Percentiles rank a stretch among this genome's conserved stretches.
Conservation (phyloP, 75 land plant species). For the Cupressus sempervirens region DNA sequence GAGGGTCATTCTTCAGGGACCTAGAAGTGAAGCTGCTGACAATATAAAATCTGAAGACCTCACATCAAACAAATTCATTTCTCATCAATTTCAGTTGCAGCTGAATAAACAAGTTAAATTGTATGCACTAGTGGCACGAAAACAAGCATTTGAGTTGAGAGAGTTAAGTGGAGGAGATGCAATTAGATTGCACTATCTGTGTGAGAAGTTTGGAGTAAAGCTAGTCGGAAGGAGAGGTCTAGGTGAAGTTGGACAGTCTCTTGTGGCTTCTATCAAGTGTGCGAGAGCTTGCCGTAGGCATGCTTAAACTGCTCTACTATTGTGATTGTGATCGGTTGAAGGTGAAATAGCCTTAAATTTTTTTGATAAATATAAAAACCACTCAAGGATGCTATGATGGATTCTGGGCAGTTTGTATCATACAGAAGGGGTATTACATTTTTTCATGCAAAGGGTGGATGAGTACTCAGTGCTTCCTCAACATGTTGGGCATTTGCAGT, state of each 20-base stretch:
- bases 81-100: background rate
- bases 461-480: background rate
- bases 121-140: conserved; percentile 53
- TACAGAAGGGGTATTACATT: background rate
- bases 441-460: background rate
- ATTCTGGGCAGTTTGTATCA: background rate
- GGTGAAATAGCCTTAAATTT: background rate
- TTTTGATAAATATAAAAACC: background rate
- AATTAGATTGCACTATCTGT: conserved; percentile 36
- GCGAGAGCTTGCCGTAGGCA: conserved; percentile 28
- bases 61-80: background rate
- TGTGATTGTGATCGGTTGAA: background rate
- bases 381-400: background rate
- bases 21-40: background rate
- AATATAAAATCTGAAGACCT: background rate
- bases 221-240: conserved; percentile 65
- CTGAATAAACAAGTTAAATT: conserved; percentile 37
- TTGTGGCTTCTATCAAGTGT: conserved; percentile 41
- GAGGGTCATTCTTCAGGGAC: conserved; percentile 37
- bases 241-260: conserved; percentile 34
- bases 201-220: conserved; percentile 49
- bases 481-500: background rate
- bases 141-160: conserved; percentile 58
- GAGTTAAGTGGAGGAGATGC: conserved; percentile 41
- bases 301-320: background rate